Evolutionary conservation across 768 basidiomycete species (phyloP).

Genomic region (Collybia sordida): DNA sequence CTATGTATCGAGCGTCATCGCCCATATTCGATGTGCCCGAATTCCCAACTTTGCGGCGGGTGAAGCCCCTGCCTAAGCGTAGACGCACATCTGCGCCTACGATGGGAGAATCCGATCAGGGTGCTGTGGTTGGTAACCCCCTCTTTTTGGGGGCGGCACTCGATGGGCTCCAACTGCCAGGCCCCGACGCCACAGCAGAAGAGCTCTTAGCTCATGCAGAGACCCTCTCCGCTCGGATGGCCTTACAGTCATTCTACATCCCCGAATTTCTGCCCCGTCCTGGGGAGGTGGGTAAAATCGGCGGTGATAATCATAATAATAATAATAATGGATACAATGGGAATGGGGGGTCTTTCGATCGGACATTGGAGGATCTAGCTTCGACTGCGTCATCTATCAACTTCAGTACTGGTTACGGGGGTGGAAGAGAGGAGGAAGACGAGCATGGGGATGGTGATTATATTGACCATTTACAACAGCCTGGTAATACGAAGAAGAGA

Average conservation of each 20-base stretch:
- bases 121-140: neutral
- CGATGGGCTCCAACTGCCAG: conserved; percentile 27
- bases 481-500: conserved; percentile 85
- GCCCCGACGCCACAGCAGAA: conserved; percentile 50
- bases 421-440: conserved; percentile 42
- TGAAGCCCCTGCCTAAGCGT: conserved; percentile 81
- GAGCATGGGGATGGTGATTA: conserved; percentile 62
- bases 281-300: conserved; percentile 1
- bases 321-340: conserved; percentile 1
- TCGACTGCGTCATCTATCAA: conserved; percentile 17
- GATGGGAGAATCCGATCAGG: conserved; percentile 3
- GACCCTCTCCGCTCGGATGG: conserved; percentile 56
- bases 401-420: conserved; percentile 15
- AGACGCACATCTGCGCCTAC: conserved; percentile 47
- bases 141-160: conserved; percentile 5
- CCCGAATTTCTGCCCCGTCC: conserved; percentile 41
- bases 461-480: conserved; percentile 69
- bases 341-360: conserved; percentile 11
- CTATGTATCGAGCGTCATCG: conserved; percentile 56
- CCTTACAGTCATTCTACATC: conserved; percentile 62
- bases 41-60: conserved; percentile 58
- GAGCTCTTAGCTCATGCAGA: conserved; percentile 60
- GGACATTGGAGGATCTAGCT: conserved; percentile 7
- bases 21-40: conserved; percentile 68
- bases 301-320: conserved; percentile 6